A percentile compares a stretch with the other conserved stretches of the same genome.
phyloP scores from a whole-genome alignment of 495 filamentous ascomycete species.

The Aspergillus indologenus region DNA sequence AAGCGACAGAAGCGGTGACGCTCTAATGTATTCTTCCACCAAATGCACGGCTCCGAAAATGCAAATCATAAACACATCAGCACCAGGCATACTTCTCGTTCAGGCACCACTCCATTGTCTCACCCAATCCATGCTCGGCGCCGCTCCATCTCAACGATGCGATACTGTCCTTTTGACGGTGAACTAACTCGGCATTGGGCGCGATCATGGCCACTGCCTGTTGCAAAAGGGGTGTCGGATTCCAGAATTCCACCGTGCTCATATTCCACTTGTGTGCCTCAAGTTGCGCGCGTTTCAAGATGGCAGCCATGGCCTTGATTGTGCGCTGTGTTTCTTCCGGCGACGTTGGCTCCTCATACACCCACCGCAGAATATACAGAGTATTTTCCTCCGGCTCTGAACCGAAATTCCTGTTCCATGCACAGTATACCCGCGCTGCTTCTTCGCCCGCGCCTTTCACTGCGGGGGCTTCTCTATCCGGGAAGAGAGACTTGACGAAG shows the following conservation, averaged over 20 bases:
- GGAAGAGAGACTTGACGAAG: constrained; percentile 54
- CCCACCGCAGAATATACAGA: constrained; percentile 74
- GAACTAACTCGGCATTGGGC: constrained; percentile 45
- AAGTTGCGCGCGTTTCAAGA: constrained; percentile 52
- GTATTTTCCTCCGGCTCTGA: constrained; percentile 57
- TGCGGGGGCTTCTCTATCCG: constrained; percentile 39
- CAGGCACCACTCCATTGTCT: constrained; percentile 73
- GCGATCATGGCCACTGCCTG: constrained; percentile 58
- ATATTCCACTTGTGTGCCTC: constrained; percentile 59
- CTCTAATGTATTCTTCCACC: constrained; percentile 14
- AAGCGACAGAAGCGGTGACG: constrained; percentile 29
- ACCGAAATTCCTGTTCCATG: constrained; percentile 77
- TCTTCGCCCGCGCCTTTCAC: constrained; percentile 68
- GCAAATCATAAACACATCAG: constrained; percentile 30
- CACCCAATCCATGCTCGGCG: constrained; percentile 40
- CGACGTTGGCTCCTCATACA: constrained; percentile 57
- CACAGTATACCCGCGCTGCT: constrained; percentile 62
- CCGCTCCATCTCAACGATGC: constrained; percentile 63
- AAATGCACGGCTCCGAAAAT: background rate
- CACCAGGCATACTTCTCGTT: constrained; percentile 98
- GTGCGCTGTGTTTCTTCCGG: constrained; percentile 36
- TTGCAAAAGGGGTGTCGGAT: constrained; percentile 54
- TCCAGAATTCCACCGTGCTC: constrained; percentile 62
- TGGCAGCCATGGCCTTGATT: constrained; percentile 45
- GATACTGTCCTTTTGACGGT: constrained; percentile 63